A percentile compares a stretch with the other conserved stretches of the same genome.
Conservation (phyloP, 2,329 filamentous ascomycete genomes). For the Hypoxylon sp. region DNA sequence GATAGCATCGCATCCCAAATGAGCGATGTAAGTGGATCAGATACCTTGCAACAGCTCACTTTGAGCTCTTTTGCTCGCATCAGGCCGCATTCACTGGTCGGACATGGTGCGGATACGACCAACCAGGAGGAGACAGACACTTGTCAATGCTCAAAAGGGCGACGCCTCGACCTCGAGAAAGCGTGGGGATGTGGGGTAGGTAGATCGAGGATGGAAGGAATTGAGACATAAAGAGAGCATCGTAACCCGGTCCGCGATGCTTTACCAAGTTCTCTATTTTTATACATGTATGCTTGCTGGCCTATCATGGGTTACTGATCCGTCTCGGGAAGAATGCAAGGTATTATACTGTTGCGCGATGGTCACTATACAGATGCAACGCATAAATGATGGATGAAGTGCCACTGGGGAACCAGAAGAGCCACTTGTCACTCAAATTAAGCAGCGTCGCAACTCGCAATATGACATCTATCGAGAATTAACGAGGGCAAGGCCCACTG, state of each 20-base stretch:
- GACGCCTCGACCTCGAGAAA: conserved; percentile 15
- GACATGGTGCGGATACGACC: conserved; percentile 33
- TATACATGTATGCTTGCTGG: not conserved
- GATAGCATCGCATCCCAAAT: conserved; percentile 4
- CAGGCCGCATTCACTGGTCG: conserved; percentile 39
- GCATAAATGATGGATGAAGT: not conserved
- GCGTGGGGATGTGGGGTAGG: conserved; percentile 51
- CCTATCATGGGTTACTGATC: not conserved
- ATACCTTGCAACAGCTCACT: conserved; percentile 15
- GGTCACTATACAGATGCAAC: not conserved
- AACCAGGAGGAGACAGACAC: conserved; percentile 48
- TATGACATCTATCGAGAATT: conserved; percentile 33
- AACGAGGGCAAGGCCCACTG: conserved; percentile 31
- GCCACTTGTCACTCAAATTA: conserved; percentile 7
- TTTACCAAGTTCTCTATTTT: conserved; percentile 1
- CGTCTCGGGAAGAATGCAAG: not conserved
- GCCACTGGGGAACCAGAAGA: not conserved
- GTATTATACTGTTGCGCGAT: not conserved
- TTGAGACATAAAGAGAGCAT: conserved; percentile 31
- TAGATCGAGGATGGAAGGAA: conserved; percentile 11
- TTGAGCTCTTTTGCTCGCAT: conserved; percentile 11
- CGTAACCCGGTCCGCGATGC: conserved; percentile 18
- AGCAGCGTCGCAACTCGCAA: conserved; percentile 17
- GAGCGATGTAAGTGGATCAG: conserved; percentile 20
- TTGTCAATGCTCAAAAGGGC: conserved; percentile 46